Evolutionary conservation across 371 early-diverging fungal species (phyloP).

Genomic region (Rhizomucor miehei): DNA sequence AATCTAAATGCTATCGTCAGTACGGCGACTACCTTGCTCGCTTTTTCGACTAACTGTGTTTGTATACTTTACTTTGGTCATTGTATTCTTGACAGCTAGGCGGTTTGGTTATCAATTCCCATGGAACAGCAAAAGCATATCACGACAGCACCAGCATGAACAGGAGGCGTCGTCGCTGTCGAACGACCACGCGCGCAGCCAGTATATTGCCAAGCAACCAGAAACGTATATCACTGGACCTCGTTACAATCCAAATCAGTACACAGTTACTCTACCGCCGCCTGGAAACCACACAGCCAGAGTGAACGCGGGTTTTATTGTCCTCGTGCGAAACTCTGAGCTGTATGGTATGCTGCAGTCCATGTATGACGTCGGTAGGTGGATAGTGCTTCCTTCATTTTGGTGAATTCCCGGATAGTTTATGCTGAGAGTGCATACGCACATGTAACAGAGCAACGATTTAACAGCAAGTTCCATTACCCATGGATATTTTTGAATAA

Average conservation of each 20-base stretch:
- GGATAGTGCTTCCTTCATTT: background rate
- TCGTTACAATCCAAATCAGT: constrained; percentile 19
- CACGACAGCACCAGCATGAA: too few species aligned
- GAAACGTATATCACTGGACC: constrained; percentile 26
- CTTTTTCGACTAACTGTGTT: too few species aligned
- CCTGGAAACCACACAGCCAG: constrained; percentile 33
- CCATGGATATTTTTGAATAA: constrained; percentile 83
- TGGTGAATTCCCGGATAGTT: background rate
- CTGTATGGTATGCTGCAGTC: constrained; percentile 59
- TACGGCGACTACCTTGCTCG: too few species aligned
- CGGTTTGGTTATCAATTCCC: too few species aligned
- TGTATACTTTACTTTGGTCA: too few species aligned
- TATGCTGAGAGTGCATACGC: background rate
- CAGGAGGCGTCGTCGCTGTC: too few species aligned
- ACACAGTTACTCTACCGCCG: constrained; percentile 21
- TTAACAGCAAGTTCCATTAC: constrained; percentile 75
- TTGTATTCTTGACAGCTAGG: too few species aligned
- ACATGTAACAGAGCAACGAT: constrained; percentile 61
- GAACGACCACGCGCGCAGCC: too few species aligned
- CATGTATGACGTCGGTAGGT: constrained; percentile 55
- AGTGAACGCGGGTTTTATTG: constrained; percentile 57
- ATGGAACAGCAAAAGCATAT: too few species aligned
- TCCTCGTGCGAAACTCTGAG: constrained; percentile 71
- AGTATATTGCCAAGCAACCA: constrained; percentile 12
- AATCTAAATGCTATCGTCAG: too few species aligned